Base-by-base conservation (phyloP, 2,329 filamentous ascomycete species). In the Ustulina deusta region DNA sequence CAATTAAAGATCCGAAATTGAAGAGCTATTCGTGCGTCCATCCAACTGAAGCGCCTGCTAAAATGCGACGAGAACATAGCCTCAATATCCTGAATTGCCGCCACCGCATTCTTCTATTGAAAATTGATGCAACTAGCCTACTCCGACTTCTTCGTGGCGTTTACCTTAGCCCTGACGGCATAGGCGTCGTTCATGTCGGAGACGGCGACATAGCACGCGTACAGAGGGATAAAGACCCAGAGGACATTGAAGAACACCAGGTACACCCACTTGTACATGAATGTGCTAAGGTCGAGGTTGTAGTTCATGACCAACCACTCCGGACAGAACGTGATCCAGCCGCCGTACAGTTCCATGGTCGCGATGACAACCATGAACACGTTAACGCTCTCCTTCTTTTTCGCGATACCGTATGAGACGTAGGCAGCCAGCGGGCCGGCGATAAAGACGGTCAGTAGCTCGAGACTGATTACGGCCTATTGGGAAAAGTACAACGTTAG, bases 271-370 rank as follows among this genome's bases (percentile, higher is more conserved):
- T 85, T 80, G 74, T 89, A 90, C 87, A 91, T 89, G 73, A 87
- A 90, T 79, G 91, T 91, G 79, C 84, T 88, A 20, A 83, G 83
- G 76, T 91, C 87, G 66, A 91, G 84, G 75, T 89, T 90, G 70
- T 84, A 75, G 75, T 85, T 91, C 59, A 84, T 85, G 1, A 84
- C 86, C 13, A 91, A 80, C 89, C 89, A 91, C 79, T 91, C 89
- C 13, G 89, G 89, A 78, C 86, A 89, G 76, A 91, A 91, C 0
- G 89, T 91, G 86, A 91, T 91, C 80, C 89, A 91, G 20, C 89
- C 87, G 71, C 89, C 89, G 72, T 91, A 91, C 6, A 91, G 74
- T 82, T 91, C 89, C 63, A 85, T 87, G 3, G 88, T 90, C 29
- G 89, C 89, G 49, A 91, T 79, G 22, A 91, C 81, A 66, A 89